Percentiles rank a stretch among this genome's conserved stretches.
Evolutionary conservation across 2,329 filamentous ascomycete species (phyloP).

Genomic region (Blastomyces percursus): DNA sequence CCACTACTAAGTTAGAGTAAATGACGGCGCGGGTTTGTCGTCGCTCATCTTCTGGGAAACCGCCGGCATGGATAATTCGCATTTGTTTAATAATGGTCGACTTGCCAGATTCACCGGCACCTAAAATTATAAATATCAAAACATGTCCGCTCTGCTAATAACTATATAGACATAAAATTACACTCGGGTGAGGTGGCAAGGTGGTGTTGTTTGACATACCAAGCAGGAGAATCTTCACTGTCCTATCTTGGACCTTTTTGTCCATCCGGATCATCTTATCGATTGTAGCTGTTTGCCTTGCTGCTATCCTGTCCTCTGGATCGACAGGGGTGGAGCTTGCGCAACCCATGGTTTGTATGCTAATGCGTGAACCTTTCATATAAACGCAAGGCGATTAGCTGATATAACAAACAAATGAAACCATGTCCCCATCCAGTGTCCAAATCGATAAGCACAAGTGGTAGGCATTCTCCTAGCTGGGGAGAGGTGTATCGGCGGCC

Average conservation of each 20-base stretch:
- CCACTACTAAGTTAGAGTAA: constrained; percentile 87
- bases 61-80: constrained; percentile 91
- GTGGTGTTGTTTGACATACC: constrained; percentile 46
- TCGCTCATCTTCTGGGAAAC: constrained; percentile 80
- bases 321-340: constrained; percentile 33
- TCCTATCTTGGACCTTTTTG: constrained; percentile 73
- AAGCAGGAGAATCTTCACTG: constrained; percentile 87
- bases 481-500: background rate
- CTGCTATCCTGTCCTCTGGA: constrained; percentile 31
- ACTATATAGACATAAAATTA: background rate
- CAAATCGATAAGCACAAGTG: background rate
- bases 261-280: constrained; percentile 77
- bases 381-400: background rate
- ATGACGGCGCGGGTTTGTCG: constrained; percentile 92
- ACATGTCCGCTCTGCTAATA: background rate
- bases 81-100: constrained; percentile 98
- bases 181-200: background rate
- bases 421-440: background rate
- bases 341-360: constrained; percentile 32
- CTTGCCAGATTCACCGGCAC: constrained; percentile 90
- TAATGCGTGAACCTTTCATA: background rate
- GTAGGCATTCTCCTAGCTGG: background rate
- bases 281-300: constrained; percentile 52
- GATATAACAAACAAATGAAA: background rate
- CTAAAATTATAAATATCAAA: constrained; percentile 36